These are phyloP conservation scores for Lachnellula occidentalis DNA, from an alignment of 2,329 filamentous ascomycete genomes.

Conservation along the genomic window DNA sequence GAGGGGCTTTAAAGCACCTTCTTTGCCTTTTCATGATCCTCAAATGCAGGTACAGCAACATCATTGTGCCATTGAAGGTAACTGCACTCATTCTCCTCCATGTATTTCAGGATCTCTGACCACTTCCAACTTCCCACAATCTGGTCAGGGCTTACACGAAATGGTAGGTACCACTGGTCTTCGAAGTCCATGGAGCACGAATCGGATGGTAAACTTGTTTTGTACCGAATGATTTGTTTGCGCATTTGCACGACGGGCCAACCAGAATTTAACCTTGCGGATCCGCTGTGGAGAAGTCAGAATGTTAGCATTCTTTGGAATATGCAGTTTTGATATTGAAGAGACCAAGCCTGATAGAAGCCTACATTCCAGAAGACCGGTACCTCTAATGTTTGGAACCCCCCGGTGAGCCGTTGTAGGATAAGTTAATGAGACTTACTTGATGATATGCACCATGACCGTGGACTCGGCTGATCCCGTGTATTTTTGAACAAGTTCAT, in stretches of 20 bases:
- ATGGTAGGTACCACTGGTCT: conserved; percentile 2
- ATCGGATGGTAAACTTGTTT: background rate
- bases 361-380: background rate
- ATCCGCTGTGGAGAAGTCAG: background rate
- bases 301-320: no score
- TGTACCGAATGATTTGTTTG: background rate
- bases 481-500: background rate
- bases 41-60: background rate
- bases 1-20: no score
- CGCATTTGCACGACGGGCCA: background rate
- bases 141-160: background rate
- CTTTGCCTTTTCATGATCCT: background rate
- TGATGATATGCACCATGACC: background rate
- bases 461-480: background rate
- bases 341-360: no score
- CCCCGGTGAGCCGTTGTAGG: background rate
- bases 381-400: background rate
- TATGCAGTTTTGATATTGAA: no score
- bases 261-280: background rate
- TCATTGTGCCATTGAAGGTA: background rate
- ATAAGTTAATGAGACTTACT: background rate
- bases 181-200: background rate
- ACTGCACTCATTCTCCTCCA: background rate
- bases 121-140: conserved; percentile 5
- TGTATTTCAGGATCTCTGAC: background rate